Base-by-base conservation (phyloP, 179 eudicot species). In the Spinacia oleracea region DNA sequence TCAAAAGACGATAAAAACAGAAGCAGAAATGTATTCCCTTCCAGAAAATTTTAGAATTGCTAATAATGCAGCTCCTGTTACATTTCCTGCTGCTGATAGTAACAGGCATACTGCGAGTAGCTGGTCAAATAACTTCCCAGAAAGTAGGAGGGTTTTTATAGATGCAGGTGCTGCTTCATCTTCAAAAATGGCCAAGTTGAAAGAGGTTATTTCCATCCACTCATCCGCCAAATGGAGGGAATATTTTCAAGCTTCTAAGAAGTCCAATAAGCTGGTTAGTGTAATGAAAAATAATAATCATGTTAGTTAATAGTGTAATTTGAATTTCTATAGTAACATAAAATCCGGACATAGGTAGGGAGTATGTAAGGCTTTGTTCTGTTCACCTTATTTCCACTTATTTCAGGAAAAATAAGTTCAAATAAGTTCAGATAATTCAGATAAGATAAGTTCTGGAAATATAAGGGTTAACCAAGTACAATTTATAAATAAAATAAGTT, bases 221-320 rank as follows among this genome's bases (percentile, higher is more conserved):
- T 71, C 77, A 25, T 38, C 66, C 2, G n/a, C 59, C 21, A 11
- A 70, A 10, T 81, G 80, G 83, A 77, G 38, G 67, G 73, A 62
- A 25, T 81, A 71, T 42, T 43, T 71, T 63, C 77, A 72, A 34
- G 80, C 73, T 21, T 77, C 74, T 20, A 77, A 77, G 40, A 32
- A 71, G 31, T 76, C 79, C 38, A 72, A 80, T 55, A 75, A 80
- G 45, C 71, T 80, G 79, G 83, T 80, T 16, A 60, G 66, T 60
- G 18, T 0, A 14, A 12, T 14, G 5, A 12, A 51, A 15, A 51
- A 51, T 14, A 50, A 2, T 50, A 11, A 11, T 51, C 51, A 2
- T 2, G 16, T 14, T 48, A 59, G 16, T 14, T 48, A 59, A 9
- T 59, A 59, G 11, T 59, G 4, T 59, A 25, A 23, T 53, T 50